These are phyloP conservation scores for Oryza meyeriana DNA, from an alignment of 176 grass and related monocot species.

Conservation along the genomic window DNA sequence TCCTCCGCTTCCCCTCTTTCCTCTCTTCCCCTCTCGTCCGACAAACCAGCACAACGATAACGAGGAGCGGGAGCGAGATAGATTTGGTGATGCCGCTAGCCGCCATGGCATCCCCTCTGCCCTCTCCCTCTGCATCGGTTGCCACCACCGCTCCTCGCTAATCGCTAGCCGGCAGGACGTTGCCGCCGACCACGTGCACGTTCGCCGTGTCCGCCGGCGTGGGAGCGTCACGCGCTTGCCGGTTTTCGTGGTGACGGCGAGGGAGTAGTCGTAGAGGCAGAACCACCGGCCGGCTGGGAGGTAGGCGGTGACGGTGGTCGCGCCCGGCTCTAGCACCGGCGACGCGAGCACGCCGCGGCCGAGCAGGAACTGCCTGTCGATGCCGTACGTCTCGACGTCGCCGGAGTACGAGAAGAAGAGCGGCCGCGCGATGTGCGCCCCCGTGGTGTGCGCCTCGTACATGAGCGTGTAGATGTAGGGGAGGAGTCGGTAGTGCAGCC, in stretches of 20 bases:
- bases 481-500: constrained; percentile 65
- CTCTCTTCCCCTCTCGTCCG: too few relatives aligned
- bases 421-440: constrained; percentile 65
- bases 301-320: constrained; percentile 54
- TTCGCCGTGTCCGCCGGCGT: constrained; percentile 57
- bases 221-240: constrained; percentile 44
- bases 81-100: too few relatives aligned
- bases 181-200: constrained; percentile 60
- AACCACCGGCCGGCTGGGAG: constrained; percentile 75
- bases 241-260: not conserved
- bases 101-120: too few relatives aligned
- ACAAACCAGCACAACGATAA: too few relatives aligned
- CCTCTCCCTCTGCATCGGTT: too few relatives aligned
- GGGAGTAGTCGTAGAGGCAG: constrained; percentile 54
- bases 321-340: constrained; percentile 41
- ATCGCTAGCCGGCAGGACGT: constrained; percentile 49
- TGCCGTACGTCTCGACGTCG: constrained; percentile 48
- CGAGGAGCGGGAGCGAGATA: too few relatives aligned
- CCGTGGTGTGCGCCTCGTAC: constrained; percentile 62
- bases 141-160: too few relatives aligned
- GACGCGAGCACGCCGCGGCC: constrained; percentile 68
- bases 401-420: constrained; percentile 86
- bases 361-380: constrained; percentile 65
- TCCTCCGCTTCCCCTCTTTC: too few relatives aligned
- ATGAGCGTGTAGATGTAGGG: constrained; percentile 84